Conservation (phyloP, 345 rosid genomes). For the Aquilaria malaccensis region DNA sequence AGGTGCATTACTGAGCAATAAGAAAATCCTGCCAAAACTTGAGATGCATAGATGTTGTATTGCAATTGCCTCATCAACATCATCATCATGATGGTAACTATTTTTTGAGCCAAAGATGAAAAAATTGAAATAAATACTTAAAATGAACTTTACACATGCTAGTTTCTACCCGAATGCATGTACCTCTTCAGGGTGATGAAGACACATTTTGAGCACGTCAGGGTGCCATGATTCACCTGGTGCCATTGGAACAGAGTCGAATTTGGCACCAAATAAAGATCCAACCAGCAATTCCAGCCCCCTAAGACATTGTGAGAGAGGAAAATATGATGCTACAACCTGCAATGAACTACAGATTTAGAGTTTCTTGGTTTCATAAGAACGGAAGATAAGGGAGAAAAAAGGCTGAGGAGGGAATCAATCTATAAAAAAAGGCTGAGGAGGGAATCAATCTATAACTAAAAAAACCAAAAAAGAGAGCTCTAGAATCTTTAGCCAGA, state of each 20-base stretch:
- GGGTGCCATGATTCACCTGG: conserved; percentile 99
- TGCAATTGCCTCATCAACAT: no score
- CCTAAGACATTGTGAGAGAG: conserved; percentile 75
- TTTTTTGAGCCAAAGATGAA: no score
- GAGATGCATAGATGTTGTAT: no score
- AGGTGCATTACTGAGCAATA: no score
- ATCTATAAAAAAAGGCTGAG: neutral
- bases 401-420: neutral
- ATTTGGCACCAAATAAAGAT: conserved; percentile 80
- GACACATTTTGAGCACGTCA: conserved; percentile 72
- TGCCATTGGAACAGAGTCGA: conserved; percentile 47
- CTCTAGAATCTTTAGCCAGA: neutral
- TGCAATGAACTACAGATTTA: conserved; percentile 20
- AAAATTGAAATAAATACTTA: no score
- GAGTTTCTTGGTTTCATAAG: neutral
- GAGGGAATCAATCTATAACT: neutral
- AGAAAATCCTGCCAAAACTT: no score
- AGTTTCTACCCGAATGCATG: neutral
- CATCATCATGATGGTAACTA: no score
- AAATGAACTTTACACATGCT: no score
- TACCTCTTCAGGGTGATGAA: conserved; percentile 95
- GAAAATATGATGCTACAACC: conserved; percentile 87
- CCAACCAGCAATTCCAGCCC: conserved; percentile 74
- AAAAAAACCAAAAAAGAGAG: conserved; percentile 7
- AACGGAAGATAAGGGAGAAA: neutral